A percentile compares a stretch with the other conserved stretches of the same genome.
phyloP scores from a whole-genome alignment of 2,329 filamentous ascomycete genomes.

The Aspergillus candidus region DNA sequence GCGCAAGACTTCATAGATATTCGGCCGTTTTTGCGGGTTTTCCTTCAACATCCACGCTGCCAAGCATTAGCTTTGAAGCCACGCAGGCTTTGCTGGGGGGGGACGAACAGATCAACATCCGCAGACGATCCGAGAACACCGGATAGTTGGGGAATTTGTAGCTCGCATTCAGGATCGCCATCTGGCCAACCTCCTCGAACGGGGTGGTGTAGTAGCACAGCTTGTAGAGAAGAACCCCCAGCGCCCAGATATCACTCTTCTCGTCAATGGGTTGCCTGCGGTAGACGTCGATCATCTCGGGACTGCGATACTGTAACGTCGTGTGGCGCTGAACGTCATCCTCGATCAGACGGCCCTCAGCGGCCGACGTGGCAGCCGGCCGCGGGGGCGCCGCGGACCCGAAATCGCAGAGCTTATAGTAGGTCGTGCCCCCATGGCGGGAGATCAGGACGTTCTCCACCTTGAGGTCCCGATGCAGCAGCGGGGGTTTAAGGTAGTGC shows the following conservation, averaged over 20 bases:
- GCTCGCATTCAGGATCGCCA: constrained; percentile 92
- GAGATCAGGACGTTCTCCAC: constrained; percentile 96
- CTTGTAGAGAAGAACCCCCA: constrained; percentile 94
- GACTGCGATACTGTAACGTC: constrained; percentile 93
- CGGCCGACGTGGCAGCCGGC: constrained; percentile 76
- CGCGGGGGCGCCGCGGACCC: constrained; percentile 81
- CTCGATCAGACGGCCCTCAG: constrained; percentile 86
- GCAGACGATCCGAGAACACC: constrained; percentile 80
- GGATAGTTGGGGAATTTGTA: constrained; percentile 89
- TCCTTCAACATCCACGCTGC: constrained; percentile 80
- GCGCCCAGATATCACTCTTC: constrained; percentile 97
- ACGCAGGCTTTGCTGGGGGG: neutral
- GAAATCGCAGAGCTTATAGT: constrained; percentile 98
- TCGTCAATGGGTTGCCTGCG: constrained; percentile 94
- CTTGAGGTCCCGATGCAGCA: constrained; percentile 91
- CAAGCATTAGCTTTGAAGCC: constrained; percentile 15
- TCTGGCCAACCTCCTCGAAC: constrained; percentile 94
- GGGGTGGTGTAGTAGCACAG: constrained; percentile 98
- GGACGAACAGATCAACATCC: constrained; percentile 75
- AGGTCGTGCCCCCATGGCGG: constrained; percentile 55
- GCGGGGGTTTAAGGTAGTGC: constrained; percentile 93
- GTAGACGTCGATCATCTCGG: constrained; percentile 98
- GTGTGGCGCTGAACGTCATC: constrained; percentile 97
- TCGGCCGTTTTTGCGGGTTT: constrained; percentile 70
- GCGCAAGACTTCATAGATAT: constrained; percentile 86